Evolutionary conservation across 2,329 filamentous ascomycete genomes (phyloP).

Genomic region (Aureobasidium sp.): DNA sequence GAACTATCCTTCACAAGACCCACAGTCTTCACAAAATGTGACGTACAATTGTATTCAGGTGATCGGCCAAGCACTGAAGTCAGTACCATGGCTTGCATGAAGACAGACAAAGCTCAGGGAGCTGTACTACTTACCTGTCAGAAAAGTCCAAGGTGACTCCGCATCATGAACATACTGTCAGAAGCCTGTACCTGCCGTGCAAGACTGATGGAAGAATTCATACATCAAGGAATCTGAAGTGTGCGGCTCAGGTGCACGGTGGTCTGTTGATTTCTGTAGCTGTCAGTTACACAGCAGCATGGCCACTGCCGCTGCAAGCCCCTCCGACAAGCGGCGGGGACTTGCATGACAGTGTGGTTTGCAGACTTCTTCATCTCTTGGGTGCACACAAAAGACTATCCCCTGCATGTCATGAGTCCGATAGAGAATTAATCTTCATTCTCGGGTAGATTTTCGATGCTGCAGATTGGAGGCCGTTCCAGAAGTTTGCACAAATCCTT

Average conservation of each 20-base stretch:
- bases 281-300: conserved; percentile 14
- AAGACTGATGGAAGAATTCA: background rate
- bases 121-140: conserved; percentile 8
- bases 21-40: conserved; percentile 7
- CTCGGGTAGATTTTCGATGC: background rate
- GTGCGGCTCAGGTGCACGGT: conserved; percentile 5
- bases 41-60: background rate
- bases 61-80: background rate
- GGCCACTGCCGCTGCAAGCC: conserved; percentile 10
- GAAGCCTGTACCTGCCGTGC: conserved; percentile 11
- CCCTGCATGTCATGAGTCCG: conserved; percentile 6
- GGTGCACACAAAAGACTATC: background rate
- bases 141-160: background rate
- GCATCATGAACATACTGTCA: background rate
- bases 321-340: conserved; percentile 9
- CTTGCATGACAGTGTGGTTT: conserved; percentile 13
- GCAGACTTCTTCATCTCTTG: conserved; percentile 12
- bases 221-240: background rate
- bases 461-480: background rate
- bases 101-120: background rate
- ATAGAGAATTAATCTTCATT: conserved; percentile 7
- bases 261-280: conserved; percentile 5
- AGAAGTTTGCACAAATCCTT: conserved; percentile 3
- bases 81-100: background rate
- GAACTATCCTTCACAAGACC: background rate